A percentile compares a stretch with the other conserved stretches of the same genome.
Evolutionary conservation across 1,139 yeast species (phyloP).

Genomic region (Cylindricascospora bacillispora): DNA sequence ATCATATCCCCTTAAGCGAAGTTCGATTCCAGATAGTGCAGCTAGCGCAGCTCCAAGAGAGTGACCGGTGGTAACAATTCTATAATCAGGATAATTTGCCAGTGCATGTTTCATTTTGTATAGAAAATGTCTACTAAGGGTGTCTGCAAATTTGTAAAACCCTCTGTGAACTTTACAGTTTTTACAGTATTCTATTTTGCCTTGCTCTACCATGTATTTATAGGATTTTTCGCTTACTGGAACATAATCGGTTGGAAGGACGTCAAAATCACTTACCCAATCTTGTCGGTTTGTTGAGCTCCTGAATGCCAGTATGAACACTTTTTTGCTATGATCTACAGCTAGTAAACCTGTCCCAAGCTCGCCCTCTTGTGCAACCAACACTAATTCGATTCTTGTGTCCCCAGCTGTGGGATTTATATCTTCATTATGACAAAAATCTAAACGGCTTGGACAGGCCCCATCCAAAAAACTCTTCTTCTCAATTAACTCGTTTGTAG

Average conservation of each 20-base stretch:
- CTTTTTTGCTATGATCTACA: slow-evolving; percentile 30
- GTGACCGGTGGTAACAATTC: slow-evolving; percentile 49
- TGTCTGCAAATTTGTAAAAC: slow-evolving; percentile 33
- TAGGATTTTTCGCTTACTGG: slow-evolving; percentile 16
- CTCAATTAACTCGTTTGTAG: slow-evolving; percentile 8
- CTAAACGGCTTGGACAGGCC: slow-evolving; percentile 21
- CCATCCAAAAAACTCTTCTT: slow-evolving; percentile 17
- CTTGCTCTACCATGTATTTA: slow-evolving; percentile 14
- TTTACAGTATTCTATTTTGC: slow-evolving; percentile 27
- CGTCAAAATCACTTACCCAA: slow-evolving; percentile 41
- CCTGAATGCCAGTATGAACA: slow-evolving; percentile 33
- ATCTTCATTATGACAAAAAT: slow-evolving; percentile 18
- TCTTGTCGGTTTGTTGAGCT: slow-evolving; percentile 49
- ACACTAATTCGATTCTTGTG: slow-evolving; percentile 23
- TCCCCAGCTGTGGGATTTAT: slow-evolving; percentile 26
- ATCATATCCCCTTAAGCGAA: slow-evolving; percentile 36
- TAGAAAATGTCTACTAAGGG: slow-evolving; percentile 30
- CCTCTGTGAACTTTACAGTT: slow-evolving; percentile 52
- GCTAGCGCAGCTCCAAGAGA: slow-evolving; percentile 68
- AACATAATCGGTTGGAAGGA: slow-evolving; percentile 33
- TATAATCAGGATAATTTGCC: slow-evolving; percentile 34
- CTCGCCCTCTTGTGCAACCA: slow-evolving; percentile 32
- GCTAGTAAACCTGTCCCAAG: slow-evolving; percentile 37
- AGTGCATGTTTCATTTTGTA: slow-evolving; percentile 27
- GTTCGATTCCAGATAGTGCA: slow-evolving; percentile 45